Base-by-base conservation (phyloP, 1,284 basidiomycete species). In the Schizophyllum commune region DNA sequence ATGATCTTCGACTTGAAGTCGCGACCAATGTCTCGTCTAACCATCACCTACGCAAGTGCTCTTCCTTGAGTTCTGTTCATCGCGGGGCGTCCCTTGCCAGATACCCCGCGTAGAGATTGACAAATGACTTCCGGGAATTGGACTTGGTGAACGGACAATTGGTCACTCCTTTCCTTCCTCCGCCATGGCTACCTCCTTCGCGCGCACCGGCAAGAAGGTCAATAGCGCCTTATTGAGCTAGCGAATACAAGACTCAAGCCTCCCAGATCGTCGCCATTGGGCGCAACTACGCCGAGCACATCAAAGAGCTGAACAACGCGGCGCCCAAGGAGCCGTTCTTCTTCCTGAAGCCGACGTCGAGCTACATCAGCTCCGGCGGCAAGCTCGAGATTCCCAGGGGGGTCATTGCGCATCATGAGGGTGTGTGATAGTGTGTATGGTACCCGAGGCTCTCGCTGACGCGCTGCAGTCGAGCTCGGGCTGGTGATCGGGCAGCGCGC, bases 241-340 rank as follows among this genome's bases (percentile, higher is more conserved):
- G 47, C 53, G 53, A 20, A 3, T 5, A 55, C 53, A 21, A 62
- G 17, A 39, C 34, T 52, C 56, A 15, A 62, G 15, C 61, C 60
- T 55, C 34, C 55, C 61, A 93, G 89, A 94, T 96, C 68, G 87
- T 96, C 51, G 94, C 93, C 56, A 96, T 96, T 65, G 94, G 94
- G 56, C 82, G 91, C 63, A 91, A 92, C 74, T 92, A 91, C 70
- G 82, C 79, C 17, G 92, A 92, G 58, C 94, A 97, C 70, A 89
- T 90, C 71, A 94, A 93, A 74, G 96, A 98, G 73, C 84, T 98
- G 57, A 89, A 89, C 71, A 98, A 98, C 72, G 81, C 91, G 5
- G 79, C 90, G 3, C 96, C 96, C 1, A 93, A 89, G 70, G 95
- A 98, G 72, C 96, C 96, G 0, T 98, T 99, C 82, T 97, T 98